A percentile compares a stretch with the other conserved stretches of the same genome.
These are phyloP conservation scores for Neofusicoccum sp. DNA, from an alignment of 2,329 filamentous ascomycete genomes.

Conservation along the genomic window DNA sequence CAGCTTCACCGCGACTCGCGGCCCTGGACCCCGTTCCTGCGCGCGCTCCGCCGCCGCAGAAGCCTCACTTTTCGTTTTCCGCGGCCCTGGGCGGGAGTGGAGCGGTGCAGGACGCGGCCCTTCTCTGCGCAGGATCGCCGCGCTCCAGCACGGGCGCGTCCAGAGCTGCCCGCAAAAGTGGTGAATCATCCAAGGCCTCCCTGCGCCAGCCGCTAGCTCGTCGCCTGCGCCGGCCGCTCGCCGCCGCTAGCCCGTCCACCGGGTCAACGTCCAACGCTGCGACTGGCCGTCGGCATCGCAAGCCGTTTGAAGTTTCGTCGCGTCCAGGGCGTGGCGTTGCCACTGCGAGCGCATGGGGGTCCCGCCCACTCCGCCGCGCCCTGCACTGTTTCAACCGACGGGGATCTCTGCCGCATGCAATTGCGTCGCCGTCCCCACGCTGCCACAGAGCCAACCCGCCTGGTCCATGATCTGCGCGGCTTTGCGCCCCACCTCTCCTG, in stretches of 20 bases:
- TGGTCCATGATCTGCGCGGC: slow-evolving; percentile 2
- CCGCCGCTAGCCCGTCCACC: slow-evolving; percentile 3
- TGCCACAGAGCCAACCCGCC: slow-evolving; percentile 1
- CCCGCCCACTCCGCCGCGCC: background rate
- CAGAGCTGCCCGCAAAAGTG: background rate
- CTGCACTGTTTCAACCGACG: background rate
- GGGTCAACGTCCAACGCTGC: slow-evolving; percentile 1
- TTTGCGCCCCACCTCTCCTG: slow-evolving; percentile 13
- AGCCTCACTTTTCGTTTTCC: background rate
- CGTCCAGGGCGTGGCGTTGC: background rate
- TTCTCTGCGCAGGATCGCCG: slow-evolving; percentile 6
- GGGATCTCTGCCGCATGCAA: slow-evolving; percentile 7
- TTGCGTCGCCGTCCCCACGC: background rate
- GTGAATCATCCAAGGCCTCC: slow-evolving; percentile 1
- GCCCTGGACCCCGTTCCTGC: background rate
- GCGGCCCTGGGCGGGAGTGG: background rate
- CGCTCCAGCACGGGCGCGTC: background rate
- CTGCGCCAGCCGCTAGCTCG: slow-evolving; percentile 1
- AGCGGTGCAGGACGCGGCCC: slow-evolving; percentile 5
- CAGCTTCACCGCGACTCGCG: slow-evolving; percentile 10
- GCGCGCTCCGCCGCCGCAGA: background rate
- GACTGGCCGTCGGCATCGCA: background rate
- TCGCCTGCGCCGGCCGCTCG: slow-evolving; percentile 10
- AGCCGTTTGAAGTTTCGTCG: background rate
- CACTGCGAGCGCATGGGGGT: background rate